phyloP scores from a whole-genome alignment of 768 basidiomycete genomes.

The Strobilomyces dryophilus region DNA sequence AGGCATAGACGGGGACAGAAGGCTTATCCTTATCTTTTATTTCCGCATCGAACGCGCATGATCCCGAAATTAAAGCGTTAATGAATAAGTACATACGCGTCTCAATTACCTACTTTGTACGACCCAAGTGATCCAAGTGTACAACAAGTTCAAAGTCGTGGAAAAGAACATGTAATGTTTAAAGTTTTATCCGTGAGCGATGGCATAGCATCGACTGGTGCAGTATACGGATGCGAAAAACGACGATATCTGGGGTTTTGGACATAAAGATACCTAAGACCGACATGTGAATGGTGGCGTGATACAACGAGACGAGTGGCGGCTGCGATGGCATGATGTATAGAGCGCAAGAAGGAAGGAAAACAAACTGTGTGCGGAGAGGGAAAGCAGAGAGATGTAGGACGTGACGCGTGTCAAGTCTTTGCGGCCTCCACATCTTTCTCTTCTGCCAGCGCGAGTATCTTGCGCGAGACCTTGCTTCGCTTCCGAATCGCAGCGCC shows the following conservation, averaged over 20 bases:
- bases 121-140: too few relatives aligned
- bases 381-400: too few relatives aligned
- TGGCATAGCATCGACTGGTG: neutral
- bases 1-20: too few relatives aligned
- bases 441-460: slow-evolving; percentile 15
- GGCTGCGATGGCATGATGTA: neutral
- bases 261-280: neutral
- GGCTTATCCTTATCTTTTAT: too few relatives aligned
- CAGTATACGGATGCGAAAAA: neutral
- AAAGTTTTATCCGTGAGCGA: neutral
- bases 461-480: slow-evolving; percentile 25
- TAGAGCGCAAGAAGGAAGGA: neutral
- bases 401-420: neutral
- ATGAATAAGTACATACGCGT: too few relatives aligned
- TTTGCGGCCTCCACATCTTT: slow-evolving; percentile 1
- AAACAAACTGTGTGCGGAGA: too few relatives aligned
- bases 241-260: neutral
- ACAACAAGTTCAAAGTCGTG: too few relatives aligned
- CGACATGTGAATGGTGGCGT: neutral
- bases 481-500: slow-evolving; percentile 31
- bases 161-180: too few relatives aligned
- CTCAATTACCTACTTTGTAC: too few relatives aligned
- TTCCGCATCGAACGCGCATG: too few relatives aligned
- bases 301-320: neutral
- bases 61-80: too few relatives aligned